A percentile compares a stretch with the other conserved stretches of the same genome.
Conservation (phyloP, 2,329 filamentous ascomycete genomes). For the Colletotrichum sansevieriae region DNA sequence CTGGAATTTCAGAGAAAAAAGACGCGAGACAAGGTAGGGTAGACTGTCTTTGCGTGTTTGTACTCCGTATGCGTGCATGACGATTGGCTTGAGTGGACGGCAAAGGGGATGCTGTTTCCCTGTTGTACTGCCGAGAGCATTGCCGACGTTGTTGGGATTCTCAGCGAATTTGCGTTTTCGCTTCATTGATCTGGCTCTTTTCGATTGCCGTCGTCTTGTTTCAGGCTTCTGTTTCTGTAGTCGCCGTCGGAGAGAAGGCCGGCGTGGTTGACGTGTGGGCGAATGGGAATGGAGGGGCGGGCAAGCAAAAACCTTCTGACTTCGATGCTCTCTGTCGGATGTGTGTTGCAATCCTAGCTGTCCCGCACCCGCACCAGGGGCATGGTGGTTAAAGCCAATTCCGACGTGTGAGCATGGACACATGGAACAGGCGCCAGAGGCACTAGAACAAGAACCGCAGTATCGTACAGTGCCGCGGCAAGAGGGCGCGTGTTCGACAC, state of each 20-base stretch:
- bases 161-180: background rate
- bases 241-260: constrained; percentile 28
- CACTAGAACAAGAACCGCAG: too few species aligned
- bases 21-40: too few species aligned
- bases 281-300: background rate
- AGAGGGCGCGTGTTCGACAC: constrained; percentile 2
- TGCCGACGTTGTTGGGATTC: constrained; percentile 17
- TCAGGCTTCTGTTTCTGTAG: constrained; percentile 25
- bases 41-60: too few species aligned
- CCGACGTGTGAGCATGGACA: too few species aligned
- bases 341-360: too few species aligned
- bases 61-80: background rate
- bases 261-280: too few species aligned
- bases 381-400: too few species aligned
- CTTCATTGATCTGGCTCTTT: constrained; percentile 12
- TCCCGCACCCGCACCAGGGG: too few species aligned
- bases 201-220: constrained; percentile 31
- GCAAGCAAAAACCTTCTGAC: constrained; percentile 20
- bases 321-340: constrained; percentile 3
- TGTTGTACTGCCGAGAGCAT: constrained; percentile 28
- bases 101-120: background rate
- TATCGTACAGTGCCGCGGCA: background rate
- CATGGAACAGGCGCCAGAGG: too few species aligned
- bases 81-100: background rate
- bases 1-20: too few species aligned